Base-by-base conservation (phyloP, 345 rosid genomes). In the Syzygium oleosum region DNA sequence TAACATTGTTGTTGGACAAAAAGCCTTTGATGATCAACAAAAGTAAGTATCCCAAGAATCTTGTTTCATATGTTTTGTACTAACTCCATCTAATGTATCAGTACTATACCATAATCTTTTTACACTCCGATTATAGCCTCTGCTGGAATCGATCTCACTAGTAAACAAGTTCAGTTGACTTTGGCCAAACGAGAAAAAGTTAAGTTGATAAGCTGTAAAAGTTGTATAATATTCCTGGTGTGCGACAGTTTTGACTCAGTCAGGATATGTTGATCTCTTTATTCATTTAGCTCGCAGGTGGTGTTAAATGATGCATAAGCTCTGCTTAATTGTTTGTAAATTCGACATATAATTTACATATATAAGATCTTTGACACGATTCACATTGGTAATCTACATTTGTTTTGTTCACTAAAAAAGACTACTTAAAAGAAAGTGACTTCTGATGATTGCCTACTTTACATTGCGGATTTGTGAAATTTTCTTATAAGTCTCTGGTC, bases 241-340 rank as follows among this genome's bases (percentile, higher is more conserved):
- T 34, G 27, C 49, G 2, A 41, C 49, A 38, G 80, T 73, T 73
- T 73, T 73, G 80, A 73, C 49, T 73, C 49, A 38, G 25, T 5
- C 79, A 68, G 15, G 22, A 34, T 38, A 34, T 38, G 80, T 38
- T 19, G 49, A 73, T 73, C 80, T 73, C 49, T 73, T 73, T 27
- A 73, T 38, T 19, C 80, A 38, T 73, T 73, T 73, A 10, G 73
- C 52, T 55, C 85, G 51, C 84, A 53, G 79, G 43, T 52, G 52
- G 43, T 49, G 19, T 25, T 46, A 27, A 84, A 52, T 84, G 84
- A 55, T 87, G 7, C 52, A 49, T 78, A 38, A 68, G 88, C 85
- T 89, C 87, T 90, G 87, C 88, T 88, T 88, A 59, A 86, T 88
- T 43, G 27, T 89, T 77, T 85, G 59, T 85, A 92, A 89, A 91